Conservation (phyloP, 176 grass and related monocot species). For the Musa itinerans region DNA sequence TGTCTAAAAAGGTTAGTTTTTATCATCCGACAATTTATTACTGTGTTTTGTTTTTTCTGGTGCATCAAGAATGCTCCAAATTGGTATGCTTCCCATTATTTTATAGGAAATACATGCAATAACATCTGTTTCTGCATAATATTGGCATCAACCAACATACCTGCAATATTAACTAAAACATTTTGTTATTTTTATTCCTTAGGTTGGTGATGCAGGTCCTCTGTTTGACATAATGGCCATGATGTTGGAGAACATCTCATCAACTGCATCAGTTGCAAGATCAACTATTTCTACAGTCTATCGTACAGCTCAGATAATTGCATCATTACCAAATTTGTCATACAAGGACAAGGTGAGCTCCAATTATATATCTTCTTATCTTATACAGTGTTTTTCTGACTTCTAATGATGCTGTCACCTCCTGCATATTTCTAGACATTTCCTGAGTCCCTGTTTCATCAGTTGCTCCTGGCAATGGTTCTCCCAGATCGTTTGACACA, state of each 20-base stretch:
- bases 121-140: not conserved
- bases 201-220: conserved; percentile 94
- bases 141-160: not conserved
- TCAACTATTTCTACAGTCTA: conserved; percentile 75
- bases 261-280: conserved; percentile 42
- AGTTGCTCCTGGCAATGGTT: conserved; percentile 72
- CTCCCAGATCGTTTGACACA: conserved; percentile 79
- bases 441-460: conserved; percentile 91
- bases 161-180: not conserved
- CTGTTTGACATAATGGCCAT: conserved; percentile 84
- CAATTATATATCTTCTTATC: not conserved
- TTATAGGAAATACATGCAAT: not conserved
- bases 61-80: not conserved
- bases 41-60: not conserved
- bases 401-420: not conserved
- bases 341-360: conserved; percentile 71
- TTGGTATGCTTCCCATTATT: not conserved
- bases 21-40: not conserved
- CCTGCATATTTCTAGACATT: conserved; percentile 48
- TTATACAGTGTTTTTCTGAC: conserved; percentile 9
- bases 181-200: conserved; percentile 23
- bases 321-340: conserved; percentile 61
- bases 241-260: conserved; percentile 76
- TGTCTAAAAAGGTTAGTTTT: conserved; percentile 63
- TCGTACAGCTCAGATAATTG: conserved; percentile 79